Evolutionary conservation across 2,329 filamentous ascomycete genomes (phyloP).

Genomic region (Beauveria australis): DNA sequence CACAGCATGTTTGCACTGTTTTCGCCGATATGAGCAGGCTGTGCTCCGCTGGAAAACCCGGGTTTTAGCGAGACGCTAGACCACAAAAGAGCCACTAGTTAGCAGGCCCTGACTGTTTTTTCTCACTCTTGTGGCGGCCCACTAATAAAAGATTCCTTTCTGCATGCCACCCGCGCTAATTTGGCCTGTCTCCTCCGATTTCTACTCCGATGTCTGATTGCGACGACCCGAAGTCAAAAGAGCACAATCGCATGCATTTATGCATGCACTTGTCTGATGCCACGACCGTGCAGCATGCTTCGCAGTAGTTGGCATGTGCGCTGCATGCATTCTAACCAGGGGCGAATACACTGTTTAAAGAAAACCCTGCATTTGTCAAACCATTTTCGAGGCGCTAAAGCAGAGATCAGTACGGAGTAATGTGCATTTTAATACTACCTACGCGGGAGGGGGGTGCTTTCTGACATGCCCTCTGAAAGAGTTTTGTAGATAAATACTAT

Average conservation of each 20-base stretch:
- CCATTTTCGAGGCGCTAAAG: not conserved
- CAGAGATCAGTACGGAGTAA: not conserved
- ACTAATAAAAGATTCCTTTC: conserved; percentile 4
- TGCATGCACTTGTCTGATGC: not conserved
- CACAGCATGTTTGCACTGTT: not conserved
- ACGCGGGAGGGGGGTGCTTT: too few relatives aligned
- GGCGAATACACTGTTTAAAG: not conserved
- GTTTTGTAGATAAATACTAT: too few relatives aligned
- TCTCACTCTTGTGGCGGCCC: not conserved
- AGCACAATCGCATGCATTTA: not conserved
- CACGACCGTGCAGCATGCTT: not conserved
- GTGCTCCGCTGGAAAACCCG: not conserved
- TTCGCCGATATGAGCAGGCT: not conserved
- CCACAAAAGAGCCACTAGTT: not conserved
- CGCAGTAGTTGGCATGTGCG: not conserved
- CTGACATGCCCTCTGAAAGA: too few relatives aligned
- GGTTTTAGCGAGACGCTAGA: not conserved
- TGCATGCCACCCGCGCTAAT: not conserved
- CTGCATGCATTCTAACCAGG: not conserved
- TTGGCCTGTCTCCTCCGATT: not conserved
- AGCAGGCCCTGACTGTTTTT: not conserved
- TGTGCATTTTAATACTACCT: too few relatives aligned
- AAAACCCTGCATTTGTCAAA: not conserved
- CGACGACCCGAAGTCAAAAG: not conserved
- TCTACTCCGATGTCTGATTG: conserved; percentile 6